phyloP scores from a whole-genome alignment of 495 filamentous ascomycete genomes.

The Aspergillus steynii region DNA sequence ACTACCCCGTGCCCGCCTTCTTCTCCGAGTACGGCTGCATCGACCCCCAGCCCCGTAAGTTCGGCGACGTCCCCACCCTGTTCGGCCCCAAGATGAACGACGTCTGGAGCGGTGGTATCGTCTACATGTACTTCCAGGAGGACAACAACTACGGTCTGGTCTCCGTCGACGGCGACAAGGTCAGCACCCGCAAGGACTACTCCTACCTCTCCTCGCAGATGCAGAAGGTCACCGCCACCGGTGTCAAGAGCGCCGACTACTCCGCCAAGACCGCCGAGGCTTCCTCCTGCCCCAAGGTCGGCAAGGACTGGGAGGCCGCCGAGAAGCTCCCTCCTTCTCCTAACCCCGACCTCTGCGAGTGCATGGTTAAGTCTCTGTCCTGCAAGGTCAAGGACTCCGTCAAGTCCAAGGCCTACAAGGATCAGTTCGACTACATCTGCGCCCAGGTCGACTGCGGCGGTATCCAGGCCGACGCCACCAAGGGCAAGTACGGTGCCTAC shows the following conservation, averaged over 20 bases:
- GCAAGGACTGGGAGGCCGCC: slow-evolving; percentile 67
- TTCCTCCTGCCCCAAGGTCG: slow-evolving; percentile 68
- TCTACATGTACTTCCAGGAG: slow-evolving; percentile 98
- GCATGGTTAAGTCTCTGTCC: slow-evolving; percentile 74
- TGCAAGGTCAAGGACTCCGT: slow-evolving; percentile 65
- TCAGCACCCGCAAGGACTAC: slow-evolving; percentile 71
- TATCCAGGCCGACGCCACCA: slow-evolving; percentile 65
- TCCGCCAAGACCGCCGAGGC: slow-evolving; percentile 66
- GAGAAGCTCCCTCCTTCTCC: slow-evolving; percentile 79
- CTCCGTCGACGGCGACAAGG: slow-evolving; percentile 52
- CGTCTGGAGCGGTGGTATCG: slow-evolving; percentile 93
- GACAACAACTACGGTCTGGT: slow-evolving; percentile 89
- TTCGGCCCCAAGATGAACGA: slow-evolving; percentile 78
- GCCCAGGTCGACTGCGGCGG: slow-evolving; percentile 61
- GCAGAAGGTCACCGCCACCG: slow-evolving; percentile 62
- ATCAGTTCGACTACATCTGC: slow-evolving; percentile 77
- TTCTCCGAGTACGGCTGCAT: slow-evolving; percentile 99
- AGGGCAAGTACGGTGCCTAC: slow-evolving; percentile 83
- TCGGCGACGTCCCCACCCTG: slow-evolving; percentile 80
- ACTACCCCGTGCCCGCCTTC: slow-evolving; percentile 91
- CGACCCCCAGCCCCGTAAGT: slow-evolving; percentile 69
- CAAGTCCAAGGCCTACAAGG: slow-evolving; percentile 54
- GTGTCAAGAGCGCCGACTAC: slow-evolving; percentile 66
- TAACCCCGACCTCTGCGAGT: slow-evolving; percentile 73
- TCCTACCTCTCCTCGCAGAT: slow-evolving; percentile 71